Conservation (phyloP, 2,329 filamentous ascomycete genomes). For the Venturia carpophila region DNA sequence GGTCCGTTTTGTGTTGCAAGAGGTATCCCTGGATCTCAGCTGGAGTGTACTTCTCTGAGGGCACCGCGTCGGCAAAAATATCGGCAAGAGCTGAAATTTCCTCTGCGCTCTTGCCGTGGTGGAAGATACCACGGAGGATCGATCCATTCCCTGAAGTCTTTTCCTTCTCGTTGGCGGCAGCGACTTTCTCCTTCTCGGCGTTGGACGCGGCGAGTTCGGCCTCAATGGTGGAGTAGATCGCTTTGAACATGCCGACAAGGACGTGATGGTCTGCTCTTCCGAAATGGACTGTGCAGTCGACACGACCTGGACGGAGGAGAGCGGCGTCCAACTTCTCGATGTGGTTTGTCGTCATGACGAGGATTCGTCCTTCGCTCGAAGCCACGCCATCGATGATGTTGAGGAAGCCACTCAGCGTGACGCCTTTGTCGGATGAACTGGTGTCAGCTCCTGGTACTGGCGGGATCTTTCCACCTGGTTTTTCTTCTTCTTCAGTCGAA, state of each 20-base stretch:
- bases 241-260: conserved; percentile 12
- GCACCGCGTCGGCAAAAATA: conserved; percentile 24
- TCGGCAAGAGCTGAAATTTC: conserved; percentile 23
- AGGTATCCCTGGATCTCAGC: conserved; percentile 25
- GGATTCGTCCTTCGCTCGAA: conserved; percentile 23
- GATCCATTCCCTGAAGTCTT: not conserved
- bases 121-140: conserved; percentile 3
- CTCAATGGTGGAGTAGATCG: conserved; percentile 14
- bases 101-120: conserved; percentile 7
- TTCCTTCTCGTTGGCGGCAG: not conserved
- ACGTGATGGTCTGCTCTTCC: conserved; percentile 20
- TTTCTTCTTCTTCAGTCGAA: not conserved
- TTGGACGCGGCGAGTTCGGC: conserved; percentile 11
- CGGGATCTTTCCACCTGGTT: conserved; percentile 4
- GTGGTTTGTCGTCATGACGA: conserved; percentile 28
- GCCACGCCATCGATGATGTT: conserved; percentile 25
- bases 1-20: conserved; percentile 14
- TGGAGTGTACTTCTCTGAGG: conserved; percentile 26
- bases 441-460: not conserved
- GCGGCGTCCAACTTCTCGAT: conserved; percentile 24
- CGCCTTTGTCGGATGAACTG: not conserved
- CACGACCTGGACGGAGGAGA: conserved; percentile 23
- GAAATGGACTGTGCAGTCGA: conserved; percentile 20
- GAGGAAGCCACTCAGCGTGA: conserved; percentile 22
- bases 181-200: not conserved